Evolutionary conservation across 2,329 filamentous ascomycete species (phyloP), one percentile per base, ranked within the genome.

Genomic region (Exserohilum rostratum): DNA sequence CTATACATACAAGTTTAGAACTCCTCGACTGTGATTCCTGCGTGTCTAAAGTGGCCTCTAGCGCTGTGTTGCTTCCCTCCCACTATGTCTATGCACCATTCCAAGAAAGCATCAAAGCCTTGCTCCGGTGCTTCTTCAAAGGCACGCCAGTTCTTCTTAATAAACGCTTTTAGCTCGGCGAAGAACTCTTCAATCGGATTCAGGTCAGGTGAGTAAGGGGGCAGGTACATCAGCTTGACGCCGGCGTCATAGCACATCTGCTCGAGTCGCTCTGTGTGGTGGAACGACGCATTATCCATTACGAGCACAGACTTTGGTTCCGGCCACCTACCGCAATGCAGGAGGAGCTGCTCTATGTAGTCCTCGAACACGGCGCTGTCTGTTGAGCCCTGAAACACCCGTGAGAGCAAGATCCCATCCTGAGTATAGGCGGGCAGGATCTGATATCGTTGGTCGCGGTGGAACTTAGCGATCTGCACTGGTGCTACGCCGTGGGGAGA

Each of bases 181-280:
- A 77, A 77, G 46, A 72, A 71, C 58, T 76, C 70, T 58, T 76
- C 66, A 55, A 77, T 74, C 22, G 65, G 72, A 57, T 76, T 76
- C 2, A 76, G 59, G 53, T 76, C 67, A 15, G 70, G 73, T 27
- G 67, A 76, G 57, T 76, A 77, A 10, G 65, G 71, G 22, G 72
- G 66, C 34, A 77, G 50, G 57, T 68, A 75, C 35, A 66, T 20
- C 18, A 75, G 60, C 57, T 68, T 66, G 25, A 75, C 71, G 30
- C 71, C 65, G 31, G 62, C 67, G 6, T 65, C 53, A 17, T 38
- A 20, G 58, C 69, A 76, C 61, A 75, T 4, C 18, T 49, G 5
- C 15, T 6, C 9, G 7, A 49, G 17, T 1, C 55, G 34, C 37
- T 65, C 22, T 34, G 17, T 53, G 25, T 55, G 43, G 44, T 63